Percentiles rank a stretch among this genome's conserved stretches.
phyloP scores from a whole-genome alignment of 176 grass and related monocot genomes.

The Metroxylon sagu region DNA sequence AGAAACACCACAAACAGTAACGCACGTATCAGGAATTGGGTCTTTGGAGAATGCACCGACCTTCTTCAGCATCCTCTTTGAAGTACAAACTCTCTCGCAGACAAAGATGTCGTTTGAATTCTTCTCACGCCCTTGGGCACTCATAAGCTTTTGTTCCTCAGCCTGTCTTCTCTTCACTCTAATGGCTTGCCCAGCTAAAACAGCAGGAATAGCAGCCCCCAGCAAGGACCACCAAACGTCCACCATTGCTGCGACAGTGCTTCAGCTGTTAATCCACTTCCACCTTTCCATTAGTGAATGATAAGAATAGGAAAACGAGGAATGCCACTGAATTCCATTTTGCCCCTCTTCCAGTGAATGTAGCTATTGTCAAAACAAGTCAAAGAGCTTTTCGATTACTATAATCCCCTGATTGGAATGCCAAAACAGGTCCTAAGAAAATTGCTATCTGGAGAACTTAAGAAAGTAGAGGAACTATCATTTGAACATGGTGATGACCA shows the following conservation, averaged over 20 bases:
- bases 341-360: no score
- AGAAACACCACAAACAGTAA: constrained; percentile 11
- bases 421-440: no score
- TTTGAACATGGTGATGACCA: no score
- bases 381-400: no score
- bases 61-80: constrained; percentile 3
- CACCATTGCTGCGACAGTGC: background rate
- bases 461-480: no score
- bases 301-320: no score
- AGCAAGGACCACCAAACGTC: background rate
- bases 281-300: no score
- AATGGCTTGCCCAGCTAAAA: background rate
- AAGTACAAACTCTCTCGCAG: constrained; percentile 6
- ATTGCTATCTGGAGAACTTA: no score
- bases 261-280: no score
- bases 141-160: background rate
- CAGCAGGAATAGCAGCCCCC: background rate
- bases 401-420: no score
- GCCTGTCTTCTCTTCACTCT: background rate
- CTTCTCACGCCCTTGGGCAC: background rate
- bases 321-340: no score
- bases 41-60: background rate
- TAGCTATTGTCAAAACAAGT: no score
- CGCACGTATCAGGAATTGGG: background rate
- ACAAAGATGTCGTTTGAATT: background rate